These are phyloP conservation scores for Lecanicillium sp. DNA, from an alignment of 2,329 filamentous ascomycete genomes.

Conservation along the genomic window DNA sequence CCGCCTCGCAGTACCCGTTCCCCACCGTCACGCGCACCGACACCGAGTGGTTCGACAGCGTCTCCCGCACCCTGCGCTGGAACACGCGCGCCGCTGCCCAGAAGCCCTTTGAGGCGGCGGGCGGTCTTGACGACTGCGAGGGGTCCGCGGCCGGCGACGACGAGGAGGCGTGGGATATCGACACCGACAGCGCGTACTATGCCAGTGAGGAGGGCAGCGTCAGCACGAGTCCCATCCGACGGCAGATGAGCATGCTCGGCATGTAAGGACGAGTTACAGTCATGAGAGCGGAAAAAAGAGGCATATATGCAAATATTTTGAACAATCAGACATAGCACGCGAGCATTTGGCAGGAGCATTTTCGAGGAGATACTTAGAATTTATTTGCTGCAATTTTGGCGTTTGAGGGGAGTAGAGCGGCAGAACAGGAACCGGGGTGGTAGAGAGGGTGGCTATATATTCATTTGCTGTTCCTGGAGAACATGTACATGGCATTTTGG, in stretches of 20 bases:
- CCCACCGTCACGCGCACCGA: constrained; percentile 87
- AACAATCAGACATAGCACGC: background rate
- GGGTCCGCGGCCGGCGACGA: constrained; percentile 50
- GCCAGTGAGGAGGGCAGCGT: constrained; percentile 67
- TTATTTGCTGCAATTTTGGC: background rate
- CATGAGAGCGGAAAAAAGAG: background rate
- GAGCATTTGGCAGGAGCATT: background rate
- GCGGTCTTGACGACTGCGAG: constrained; percentile 21
- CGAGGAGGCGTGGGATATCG: constrained; percentile 80
- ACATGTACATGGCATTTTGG: background rate
- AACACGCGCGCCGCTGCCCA: constrained; percentile 89
- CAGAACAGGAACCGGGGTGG: too few species aligned
- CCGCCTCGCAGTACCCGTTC: constrained; percentile 93
- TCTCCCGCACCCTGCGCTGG: constrained; percentile 87
- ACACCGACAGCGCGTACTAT: constrained; percentile 72
- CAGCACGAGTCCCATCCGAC: constrained; percentile 59
- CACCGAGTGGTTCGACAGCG: constrained; percentile 95
- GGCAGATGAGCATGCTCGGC: constrained; percentile 68
- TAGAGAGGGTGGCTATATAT: constrained; percentile 1
- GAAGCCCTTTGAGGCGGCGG: constrained; percentile 73
- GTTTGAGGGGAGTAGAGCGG: background rate
- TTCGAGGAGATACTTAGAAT: background rate
- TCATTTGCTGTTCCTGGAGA: constrained; percentile 9
- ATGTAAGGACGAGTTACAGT: too few species aligned
- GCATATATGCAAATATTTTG: too few species aligned